These are phyloP conservation scores for Xylariaceae sp. DNA, from an alignment of 2,329 filamentous ascomycete genomes.

Conservation along the genomic window DNA sequence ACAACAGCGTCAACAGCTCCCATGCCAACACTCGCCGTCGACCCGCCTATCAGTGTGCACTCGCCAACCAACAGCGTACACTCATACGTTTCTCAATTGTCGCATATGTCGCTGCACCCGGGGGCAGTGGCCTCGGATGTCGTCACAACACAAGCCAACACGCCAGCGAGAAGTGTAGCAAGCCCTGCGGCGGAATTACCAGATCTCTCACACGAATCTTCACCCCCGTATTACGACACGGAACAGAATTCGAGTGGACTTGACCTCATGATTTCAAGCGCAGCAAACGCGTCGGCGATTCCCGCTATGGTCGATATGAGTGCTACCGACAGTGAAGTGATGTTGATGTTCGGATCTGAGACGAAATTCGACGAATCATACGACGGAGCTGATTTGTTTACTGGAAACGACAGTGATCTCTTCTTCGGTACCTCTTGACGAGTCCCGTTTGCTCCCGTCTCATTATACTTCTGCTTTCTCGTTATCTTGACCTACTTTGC, in stretches of 20 bases:
- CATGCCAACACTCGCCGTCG: slow-evolving; percentile 33
- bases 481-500: too few species aligned
- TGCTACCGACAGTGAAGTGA: slow-evolving; percentile 29
- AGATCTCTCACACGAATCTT: slow-evolving; percentile 58
- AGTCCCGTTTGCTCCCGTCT: too few species aligned
- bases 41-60: slow-evolving; percentile 29
- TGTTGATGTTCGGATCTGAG: background rate
- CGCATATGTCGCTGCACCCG: slow-evolving; percentile 32
- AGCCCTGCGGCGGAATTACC: slow-evolving; percentile 57
- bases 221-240: slow-evolving; percentile 50
- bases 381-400: background rate
- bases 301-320: slow-evolving; percentile 31
- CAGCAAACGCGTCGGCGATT: slow-evolving; percentile 28
- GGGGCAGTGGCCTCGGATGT: slow-evolving; percentile 36
- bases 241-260: slow-evolving; percentile 37
- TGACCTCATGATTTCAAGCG: slow-evolving; percentile 29
- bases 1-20: slow-evolving; percentile 35
- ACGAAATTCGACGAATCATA: background rate
- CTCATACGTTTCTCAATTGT: slow-evolving; percentile 44
- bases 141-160: slow-evolving; percentile 21
- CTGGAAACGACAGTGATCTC: background rate
- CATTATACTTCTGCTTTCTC: too few species aligned
- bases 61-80: slow-evolving; percentile 45
- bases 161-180: slow-evolving; percentile 40
- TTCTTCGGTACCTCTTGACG: too few species aligned